Base-by-base conservation (phyloP, 2,329 filamentous ascomycete genomes). In the Chaetomium sp. region DNA sequence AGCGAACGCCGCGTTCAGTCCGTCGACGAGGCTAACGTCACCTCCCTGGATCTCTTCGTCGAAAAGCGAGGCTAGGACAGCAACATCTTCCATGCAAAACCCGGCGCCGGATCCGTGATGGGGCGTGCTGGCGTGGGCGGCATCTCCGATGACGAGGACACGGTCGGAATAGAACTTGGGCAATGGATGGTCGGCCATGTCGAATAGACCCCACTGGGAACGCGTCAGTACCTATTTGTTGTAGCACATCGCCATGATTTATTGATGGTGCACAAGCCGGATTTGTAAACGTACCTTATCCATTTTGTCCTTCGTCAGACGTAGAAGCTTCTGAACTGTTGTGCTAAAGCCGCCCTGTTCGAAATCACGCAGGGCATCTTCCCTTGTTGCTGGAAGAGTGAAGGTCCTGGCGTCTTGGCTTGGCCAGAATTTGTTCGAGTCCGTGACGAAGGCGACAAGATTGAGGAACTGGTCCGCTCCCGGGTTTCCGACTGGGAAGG, bases 61-160 rank as follows among this genome's bases (percentile, higher is more conserved):
- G 0, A 88, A 74, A 0, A 87, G 71, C 3, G 79, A 76, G 0
- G 80, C 78, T 1, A 82, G 70, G 2, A 81, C 74, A 19, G 76
- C 76, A 1, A 75, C 77, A 64, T 87, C 84, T 67, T 86, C 83
- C 63, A 88, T 82, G 1, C 82, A 84, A 70, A 87, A 80, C 1
- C 83, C 84, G 0, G 83, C 82, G 2, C 86, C 86, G 1, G 85
- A 81, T 0, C 85, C 86, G 50, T 86, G 83, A 47, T 85, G 83
- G 0, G 87, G 87, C 0, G 85, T 84, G 47, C 83, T 83, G 0
- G 85, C 86, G 71, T 89, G 87, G 0, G 87, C 87, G 0, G 87
- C 85, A 70, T 90, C 87, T 16, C 87, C 87, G 0, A 86, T 73
- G 2, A 89, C 77, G 45, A 78, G 80, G 27, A 83, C 70, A 0